A percentile compares a stretch with the other conserved stretches of the same genome.
Evolutionary conservation across 441 rosid species (phyloP).

Genomic region (Arabidopsis hybrid): DNA sequence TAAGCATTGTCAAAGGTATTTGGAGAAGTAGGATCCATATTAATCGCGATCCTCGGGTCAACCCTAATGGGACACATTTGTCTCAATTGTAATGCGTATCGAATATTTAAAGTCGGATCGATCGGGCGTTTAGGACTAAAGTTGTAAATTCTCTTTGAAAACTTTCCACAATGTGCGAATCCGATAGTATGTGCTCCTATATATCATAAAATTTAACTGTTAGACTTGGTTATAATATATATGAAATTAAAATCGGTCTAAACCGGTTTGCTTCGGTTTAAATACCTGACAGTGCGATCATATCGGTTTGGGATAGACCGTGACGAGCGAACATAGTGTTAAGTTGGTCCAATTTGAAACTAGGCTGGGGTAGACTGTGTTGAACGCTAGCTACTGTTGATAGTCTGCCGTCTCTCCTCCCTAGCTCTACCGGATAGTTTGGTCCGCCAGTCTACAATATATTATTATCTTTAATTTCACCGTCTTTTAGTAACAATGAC

Average conservation of each 20-base stretch:
- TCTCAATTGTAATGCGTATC: constrained; percentile 54
- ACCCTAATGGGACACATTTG: constrained; percentile 61
- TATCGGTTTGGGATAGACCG: constrained; percentile 63
- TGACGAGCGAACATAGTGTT: constrained; percentile 54
- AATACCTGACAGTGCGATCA: constrained; percentile 75
- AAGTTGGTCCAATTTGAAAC: constrained; percentile 57
- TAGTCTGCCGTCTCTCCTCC: constrained; percentile 65
- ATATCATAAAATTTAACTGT: background rate
- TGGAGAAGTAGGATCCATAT: constrained; percentile 70
- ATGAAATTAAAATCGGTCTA: background rate
- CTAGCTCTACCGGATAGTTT: constrained; percentile 63
- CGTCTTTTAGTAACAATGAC: background rate
- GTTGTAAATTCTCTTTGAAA: constrained; percentile 58
- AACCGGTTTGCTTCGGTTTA: background rate
- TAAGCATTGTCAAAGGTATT: constrained; percentile 64
- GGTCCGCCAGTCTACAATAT: constrained; percentile 64
- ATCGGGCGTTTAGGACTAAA: constrained; percentile 50
- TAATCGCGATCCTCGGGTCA: constrained; percentile 62
- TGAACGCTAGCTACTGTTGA: constrained; percentile 64
- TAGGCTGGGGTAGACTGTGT: constrained; percentile 56
- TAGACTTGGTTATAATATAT: background rate
- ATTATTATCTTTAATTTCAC: background rate
- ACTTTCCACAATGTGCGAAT: constrained; percentile 63
- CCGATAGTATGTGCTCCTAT: constrained; percentile 69
- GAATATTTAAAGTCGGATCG: constrained; percentile 56